Conservation (phyloP, 164 flowering plant genomes). For the Stephania japonica region DNA sequence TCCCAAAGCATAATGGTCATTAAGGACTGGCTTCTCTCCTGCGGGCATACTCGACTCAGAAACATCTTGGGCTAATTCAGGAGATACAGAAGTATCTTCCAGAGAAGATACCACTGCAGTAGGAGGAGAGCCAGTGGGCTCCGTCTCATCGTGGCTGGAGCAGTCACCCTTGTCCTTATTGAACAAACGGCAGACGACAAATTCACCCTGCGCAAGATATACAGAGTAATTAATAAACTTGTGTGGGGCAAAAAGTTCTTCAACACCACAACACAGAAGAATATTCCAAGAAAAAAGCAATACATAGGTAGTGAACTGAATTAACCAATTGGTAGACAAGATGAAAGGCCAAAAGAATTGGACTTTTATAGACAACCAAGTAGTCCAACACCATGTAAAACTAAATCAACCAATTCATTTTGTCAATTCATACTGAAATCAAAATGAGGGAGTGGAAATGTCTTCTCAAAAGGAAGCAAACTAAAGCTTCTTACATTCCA, state of each 20-base stretch:
- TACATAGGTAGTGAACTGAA: background rate
- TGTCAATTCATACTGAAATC: no score
- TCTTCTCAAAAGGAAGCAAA: no score
- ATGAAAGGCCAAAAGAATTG: background rate
- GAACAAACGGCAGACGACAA: conserved; percentile 65
- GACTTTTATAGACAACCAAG: background rate
- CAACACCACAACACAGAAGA: background rate
- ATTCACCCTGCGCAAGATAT: conserved; percentile 7
- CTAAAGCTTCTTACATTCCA: no score
- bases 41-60: conserved; percentile 10
- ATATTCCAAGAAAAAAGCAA: background rate
- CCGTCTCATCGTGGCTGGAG: conserved; percentile 40
- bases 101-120: conserved; percentile 26
- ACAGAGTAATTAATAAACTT: background rate
- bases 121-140: conserved; percentile 38
- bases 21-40: conserved; percentile 8
- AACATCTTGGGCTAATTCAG: conserved; percentile 20
- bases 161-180: conserved; percentile 43
- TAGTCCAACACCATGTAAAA: no score
- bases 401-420: no score
- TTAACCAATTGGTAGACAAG: background rate
- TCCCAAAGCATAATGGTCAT: conserved; percentile 11
- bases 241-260: background rate
- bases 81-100: conserved; percentile 29
- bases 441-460: no score